Evolutionary conservation across 176 grass and related monocot species (phyloP).

Genomic region (Tillandsia leiboldiana): DNA sequence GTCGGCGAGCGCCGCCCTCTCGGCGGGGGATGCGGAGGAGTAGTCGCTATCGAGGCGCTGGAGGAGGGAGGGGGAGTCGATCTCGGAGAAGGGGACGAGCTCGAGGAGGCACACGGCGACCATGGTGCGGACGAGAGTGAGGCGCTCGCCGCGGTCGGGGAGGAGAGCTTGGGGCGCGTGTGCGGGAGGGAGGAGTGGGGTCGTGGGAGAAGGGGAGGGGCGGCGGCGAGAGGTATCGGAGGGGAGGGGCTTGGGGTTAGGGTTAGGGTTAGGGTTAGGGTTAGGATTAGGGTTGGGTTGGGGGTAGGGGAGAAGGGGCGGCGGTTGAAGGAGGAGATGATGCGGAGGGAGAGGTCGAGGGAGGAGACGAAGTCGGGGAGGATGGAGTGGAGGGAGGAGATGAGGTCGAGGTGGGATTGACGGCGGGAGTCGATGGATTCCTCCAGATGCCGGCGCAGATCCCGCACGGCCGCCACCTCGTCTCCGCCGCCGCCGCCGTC

Average conservation of each 20-base stretch:
- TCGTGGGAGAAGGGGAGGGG: slow-evolving; percentile 28
- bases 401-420: slow-evolving; percentile 57
- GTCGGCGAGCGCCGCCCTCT: slow-evolving; percentile 55
- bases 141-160: slow-evolving; percentile 27
- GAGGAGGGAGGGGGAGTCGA: slow-evolving; percentile 64
- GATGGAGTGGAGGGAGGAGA: slow-evolving; percentile 62
- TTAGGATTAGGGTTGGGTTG: slow-evolving; percentile 1
- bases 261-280: slow-evolving; percentile 28
- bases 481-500: slow-evolving; percentile 31
- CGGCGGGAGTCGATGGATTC: slow-evolving; percentile 49
- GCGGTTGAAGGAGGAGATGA: slow-evolving; percentile 75
- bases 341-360: slow-evolving; percentile 66
- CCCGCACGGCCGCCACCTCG: slow-evolving; percentile 49
- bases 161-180: slow-evolving; percentile 41
- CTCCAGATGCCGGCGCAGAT: slow-evolving; percentile 62
- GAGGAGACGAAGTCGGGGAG: slow-evolving; percentile 62
- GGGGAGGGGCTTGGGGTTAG: slow-evolving; percentile 38
- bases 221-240: neutral
- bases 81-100: slow-evolving; percentile 69
- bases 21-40: slow-evolving; percentile 50
- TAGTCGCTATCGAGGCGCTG: slow-evolving; percentile 59
- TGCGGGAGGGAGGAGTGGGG: slow-evolving; percentile 27
- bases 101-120: slow-evolving; percentile 84
- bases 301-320: slow-evolving; percentile 68
- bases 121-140: slow-evolving; percentile 74